phyloP scores from a whole-genome alignment of 176 grass and related monocot species.

The Saccharum spontaneum region DNA sequence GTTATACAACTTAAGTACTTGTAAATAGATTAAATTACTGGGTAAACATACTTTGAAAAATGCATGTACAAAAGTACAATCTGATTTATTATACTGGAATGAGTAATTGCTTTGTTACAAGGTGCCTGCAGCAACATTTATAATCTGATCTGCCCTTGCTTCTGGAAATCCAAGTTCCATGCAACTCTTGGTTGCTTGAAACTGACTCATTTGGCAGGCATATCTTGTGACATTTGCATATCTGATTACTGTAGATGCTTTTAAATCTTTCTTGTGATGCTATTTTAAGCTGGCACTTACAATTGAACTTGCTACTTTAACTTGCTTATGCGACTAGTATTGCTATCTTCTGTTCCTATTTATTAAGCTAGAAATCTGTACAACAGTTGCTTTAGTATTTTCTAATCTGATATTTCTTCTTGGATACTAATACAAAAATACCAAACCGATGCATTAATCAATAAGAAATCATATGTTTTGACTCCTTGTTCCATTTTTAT shows the following conservation, averaged over 20 bases:
- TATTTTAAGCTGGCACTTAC: neutral
- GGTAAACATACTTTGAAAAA: neutral
- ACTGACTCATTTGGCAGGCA: neutral
- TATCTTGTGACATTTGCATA: neutral
- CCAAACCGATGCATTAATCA: neutral
- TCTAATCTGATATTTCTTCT: neutral
- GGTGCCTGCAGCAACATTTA: neutral
- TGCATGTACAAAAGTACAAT: neutral
- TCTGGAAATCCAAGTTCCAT: neutral
- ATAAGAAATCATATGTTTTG: neutral
- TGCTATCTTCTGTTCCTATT: neutral
- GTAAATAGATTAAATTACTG: neutral
- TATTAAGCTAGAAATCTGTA: neutral
- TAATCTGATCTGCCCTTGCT: neutral
- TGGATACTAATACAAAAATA: neutral
- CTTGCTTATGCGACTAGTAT: neutral
- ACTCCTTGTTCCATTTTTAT: conserved; percentile 22
- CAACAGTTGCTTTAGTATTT: neutral
- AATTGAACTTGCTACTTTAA: neutral
- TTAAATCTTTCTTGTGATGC: neutral
- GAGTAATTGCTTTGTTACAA: conserved; percentile 3
- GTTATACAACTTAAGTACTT: neutral
- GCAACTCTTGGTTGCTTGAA: neutral
- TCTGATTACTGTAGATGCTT: neutral
- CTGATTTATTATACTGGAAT: neutral